Evolutionary conservation across 192 early-diverging fungal genomes (phyloP), one percentile per base, ranked within the genome.

Genomic region (Umbelopsis ramanniana): DNA sequence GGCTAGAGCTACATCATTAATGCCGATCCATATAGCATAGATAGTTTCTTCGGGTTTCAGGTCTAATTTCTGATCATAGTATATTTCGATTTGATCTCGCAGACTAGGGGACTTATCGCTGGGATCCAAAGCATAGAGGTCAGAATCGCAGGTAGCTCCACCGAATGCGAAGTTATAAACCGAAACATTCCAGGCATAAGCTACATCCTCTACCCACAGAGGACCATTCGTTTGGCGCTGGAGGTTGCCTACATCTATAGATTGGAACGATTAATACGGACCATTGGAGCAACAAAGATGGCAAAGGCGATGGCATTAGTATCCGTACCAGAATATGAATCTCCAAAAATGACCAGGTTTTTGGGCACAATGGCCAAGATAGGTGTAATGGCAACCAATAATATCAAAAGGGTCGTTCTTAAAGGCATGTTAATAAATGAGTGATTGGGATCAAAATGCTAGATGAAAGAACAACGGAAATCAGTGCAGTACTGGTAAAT

Each of bases 271-370:
- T 43, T 67, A 19, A 10, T 29, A 38, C 17, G 29, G 21, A 19
- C 15, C 46, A 4, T 4, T 68, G 2, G 17, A 8, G 12, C 24
- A 40, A 29, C 9, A 11, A 23, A 15, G 33, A 40, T 46, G 23
- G 14, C 4, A 29, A 29, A 29, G 40, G 8, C n/a, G 22, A 52
- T n/a, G 29, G 17, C 37, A 47, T 12, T 4, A 52, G 45, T 33
- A 8, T 35, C 3, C 24, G 52, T 75, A 75, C 78, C 78, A 43
- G 79, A 74, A 50, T 77, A 77, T 6, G 75, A 76, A 57, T 81
- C 79, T 37, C 79, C 79, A 74, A 81, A 76, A 15, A 81, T 72
- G 23, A 81, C 79, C n/a, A 81, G 33, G 69, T 76, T 74, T 8
- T 76, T 81, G 29, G 52, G 35, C n/a, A 15, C 35, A 19, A 72